phyloP scores from a whole-genome alignment of 2,329 filamentous ascomycete genomes.

The Xylariaceae sp. region DNA sequence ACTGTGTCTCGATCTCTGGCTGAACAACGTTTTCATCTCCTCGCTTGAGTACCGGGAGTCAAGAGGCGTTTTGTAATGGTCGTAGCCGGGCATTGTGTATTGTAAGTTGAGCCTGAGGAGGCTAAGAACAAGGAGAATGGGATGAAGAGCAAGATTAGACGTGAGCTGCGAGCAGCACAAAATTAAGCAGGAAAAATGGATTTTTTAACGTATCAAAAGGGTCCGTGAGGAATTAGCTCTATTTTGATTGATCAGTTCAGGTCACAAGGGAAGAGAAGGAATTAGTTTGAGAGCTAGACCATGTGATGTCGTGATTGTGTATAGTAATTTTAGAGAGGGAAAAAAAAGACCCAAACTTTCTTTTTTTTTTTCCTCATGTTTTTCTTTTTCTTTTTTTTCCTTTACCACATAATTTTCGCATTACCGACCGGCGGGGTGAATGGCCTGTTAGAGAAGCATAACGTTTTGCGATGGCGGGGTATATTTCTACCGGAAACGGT shows the following conservation, averaged over 20 bases:
- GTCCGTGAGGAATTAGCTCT: constrained; percentile 7
- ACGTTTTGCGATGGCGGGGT: constrained; percentile 13
- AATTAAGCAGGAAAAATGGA: no score
- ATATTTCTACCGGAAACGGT: constrained; percentile 8
- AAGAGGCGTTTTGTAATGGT: constrained; percentile 69
- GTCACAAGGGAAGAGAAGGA: constrained; percentile 14
- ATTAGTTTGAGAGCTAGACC: constrained; percentile 4
- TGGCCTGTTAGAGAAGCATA: constrained; percentile 10
- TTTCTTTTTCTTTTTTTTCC: not conserved
- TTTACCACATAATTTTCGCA: constrained; percentile 16
- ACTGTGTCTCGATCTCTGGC: constrained; percentile 59
- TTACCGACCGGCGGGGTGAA: constrained; percentile 16
- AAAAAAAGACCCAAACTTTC: no score
- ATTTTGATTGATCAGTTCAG: constrained; percentile 9
- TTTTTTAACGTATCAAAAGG: constrained; percentile 6
- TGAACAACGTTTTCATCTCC: constrained; percentile 82
- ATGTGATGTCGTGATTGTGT: no score
- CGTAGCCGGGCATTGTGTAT: constrained; percentile 38
- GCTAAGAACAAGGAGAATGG: no score
- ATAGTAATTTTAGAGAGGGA: no score
- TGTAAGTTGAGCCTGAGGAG: no score
- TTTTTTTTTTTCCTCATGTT: constrained; percentile 3
- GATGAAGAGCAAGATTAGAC: no score
- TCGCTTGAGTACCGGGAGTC: constrained; percentile 72
- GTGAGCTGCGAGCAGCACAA: no score